These are phyloP conservation scores for Trametes cingulata DNA, from an alignment of 768 basidiomycete species.

Conservation along the genomic window DNA sequence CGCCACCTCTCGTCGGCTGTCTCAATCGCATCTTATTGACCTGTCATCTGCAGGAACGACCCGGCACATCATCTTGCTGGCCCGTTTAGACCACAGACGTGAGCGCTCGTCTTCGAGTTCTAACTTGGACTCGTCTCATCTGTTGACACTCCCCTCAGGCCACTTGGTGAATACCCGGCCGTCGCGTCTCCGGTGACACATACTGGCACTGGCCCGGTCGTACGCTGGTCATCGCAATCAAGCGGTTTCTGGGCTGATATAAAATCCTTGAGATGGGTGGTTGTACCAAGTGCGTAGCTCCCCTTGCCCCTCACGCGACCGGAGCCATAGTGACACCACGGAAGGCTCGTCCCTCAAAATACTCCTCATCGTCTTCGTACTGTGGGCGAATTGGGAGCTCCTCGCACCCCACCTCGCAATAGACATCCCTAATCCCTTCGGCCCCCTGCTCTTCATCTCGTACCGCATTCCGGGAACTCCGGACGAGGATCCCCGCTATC, in stretches of 20 bases:
- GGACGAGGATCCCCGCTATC: constrained; percentile 59
- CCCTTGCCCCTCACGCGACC: neutral
- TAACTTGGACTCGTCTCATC: neutral
- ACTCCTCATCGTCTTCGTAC: constrained; percentile 56
- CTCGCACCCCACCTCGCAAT: constrained; percentile 48
- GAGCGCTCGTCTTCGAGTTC: constrained; percentile 23
- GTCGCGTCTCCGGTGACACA: neutral
- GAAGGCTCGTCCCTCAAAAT: constrained; percentile 68
- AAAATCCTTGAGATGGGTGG: constrained; percentile 63
- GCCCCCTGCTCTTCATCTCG: constrained; percentile 69
- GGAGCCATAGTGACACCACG: neutral
- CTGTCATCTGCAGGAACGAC: constrained; percentile 49
- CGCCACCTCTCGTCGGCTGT: constrained; percentile 2
- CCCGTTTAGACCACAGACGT: constrained; percentile 67
- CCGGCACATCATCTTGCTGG: constrained; percentile 61
- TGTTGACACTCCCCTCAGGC: constrained; percentile 12
- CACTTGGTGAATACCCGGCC: constrained; percentile 15
- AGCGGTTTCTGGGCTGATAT: constrained; percentile 54
- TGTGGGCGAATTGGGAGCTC: constrained; percentile 67
- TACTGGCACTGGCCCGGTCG: neutral
- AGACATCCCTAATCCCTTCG: constrained; percentile 69
- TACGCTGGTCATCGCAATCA: constrained; percentile 25
- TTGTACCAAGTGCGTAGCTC: constrained; percentile 62
- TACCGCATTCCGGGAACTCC: constrained; percentile 54
- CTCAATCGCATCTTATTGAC: constrained; percentile 18